Evolutionary conservation across 2,329 filamentous ascomycete species (phyloP).

Genomic region (Trichophyton simii): DNA sequence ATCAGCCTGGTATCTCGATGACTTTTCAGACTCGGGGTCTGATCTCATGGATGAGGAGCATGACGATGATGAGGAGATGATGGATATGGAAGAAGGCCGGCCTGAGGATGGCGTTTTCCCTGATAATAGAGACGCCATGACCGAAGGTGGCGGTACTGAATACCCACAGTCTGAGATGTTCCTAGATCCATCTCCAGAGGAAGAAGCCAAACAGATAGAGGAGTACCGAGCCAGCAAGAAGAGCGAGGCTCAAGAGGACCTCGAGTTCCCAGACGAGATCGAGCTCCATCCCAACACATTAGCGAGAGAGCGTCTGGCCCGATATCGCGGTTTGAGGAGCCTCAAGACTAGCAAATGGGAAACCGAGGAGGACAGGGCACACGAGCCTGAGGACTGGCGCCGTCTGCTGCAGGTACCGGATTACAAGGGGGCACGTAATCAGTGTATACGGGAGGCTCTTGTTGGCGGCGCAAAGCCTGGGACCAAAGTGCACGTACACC

Average conservation of each 20-base stretch:
- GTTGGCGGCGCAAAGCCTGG: conserved; percentile 79
- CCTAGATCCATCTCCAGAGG: conserved; percentile 62
- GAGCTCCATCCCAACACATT: conserved; percentile 80
- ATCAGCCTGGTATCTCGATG: conserved; percentile 79
- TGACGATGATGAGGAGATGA: conserved; percentile 42
- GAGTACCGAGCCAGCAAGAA: conserved; percentile 68
- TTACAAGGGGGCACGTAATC: conserved; percentile 71
- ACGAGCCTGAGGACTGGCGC: conserved; percentile 83
- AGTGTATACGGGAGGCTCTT: conserved; percentile 66
- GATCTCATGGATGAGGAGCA: conserved; percentile 67
- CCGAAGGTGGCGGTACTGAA: conserved; percentile 70
- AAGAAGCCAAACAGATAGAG: conserved; percentile 69
- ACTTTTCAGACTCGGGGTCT: conserved; percentile 72
- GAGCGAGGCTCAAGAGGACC: conserved; percentile 74
- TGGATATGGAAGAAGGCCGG: conserved; percentile 42
- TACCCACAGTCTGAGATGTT: conserved; percentile 93
- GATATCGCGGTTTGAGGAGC: conserved; percentile 87
- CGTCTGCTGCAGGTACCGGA: conserved; percentile 77
- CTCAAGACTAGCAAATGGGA: conserved; percentile 80
- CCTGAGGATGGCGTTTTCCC: conserved; percentile 71
- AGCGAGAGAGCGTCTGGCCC: conserved; percentile 69
- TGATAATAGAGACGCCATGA: conserved; percentile 44
- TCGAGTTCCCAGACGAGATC: conserved; percentile 94
- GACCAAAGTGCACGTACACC: conserved; percentile 66
- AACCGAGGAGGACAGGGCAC: conserved; percentile 68